Conservation (phyloP, 208 protist species). For the Trypanosoma rangeli region DNA sequence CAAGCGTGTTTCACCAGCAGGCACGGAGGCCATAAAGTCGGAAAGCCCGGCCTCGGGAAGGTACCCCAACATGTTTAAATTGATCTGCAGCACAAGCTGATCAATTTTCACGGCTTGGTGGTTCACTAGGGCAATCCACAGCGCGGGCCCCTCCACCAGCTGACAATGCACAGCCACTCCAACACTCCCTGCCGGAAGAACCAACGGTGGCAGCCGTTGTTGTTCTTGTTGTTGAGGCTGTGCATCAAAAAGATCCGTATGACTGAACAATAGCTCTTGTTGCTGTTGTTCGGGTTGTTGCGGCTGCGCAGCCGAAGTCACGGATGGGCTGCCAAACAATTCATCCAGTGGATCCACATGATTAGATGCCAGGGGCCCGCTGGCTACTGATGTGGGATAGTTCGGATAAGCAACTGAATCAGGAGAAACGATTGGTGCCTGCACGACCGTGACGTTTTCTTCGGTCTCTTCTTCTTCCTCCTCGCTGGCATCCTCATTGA, state of each 20-base stretch:
- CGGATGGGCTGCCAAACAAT: slow-evolving; percentile 33
- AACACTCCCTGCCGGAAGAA: slow-evolving; percentile 9
- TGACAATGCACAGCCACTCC: slow-evolving; percentile 19
- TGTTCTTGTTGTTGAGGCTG: background rate
- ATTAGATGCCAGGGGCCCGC: background rate
- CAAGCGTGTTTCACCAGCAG: slow-evolving; percentile 11
- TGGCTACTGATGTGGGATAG: background rate
- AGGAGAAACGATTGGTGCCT: slow-evolving; percentile 11
- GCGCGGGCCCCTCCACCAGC: slow-evolving; percentile 21
- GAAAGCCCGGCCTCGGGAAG: slow-evolving; percentile 10
- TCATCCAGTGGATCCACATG: slow-evolving; percentile 48
- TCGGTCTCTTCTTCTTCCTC: slow-evolving; percentile 73
- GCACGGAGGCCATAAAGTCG: slow-evolving; percentile 13
- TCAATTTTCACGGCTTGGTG: slow-evolving; percentile 10
- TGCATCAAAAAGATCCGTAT: slow-evolving; percentile 2
- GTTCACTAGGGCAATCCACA: slow-evolving; percentile 32
- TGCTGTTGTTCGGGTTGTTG: background rate
- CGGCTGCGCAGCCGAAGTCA: background rate
- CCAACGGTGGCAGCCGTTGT: slow-evolving; percentile 20
- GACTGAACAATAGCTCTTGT: background rate
- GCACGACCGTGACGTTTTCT: background rate
- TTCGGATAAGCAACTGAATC: background rate
- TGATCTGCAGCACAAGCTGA: slow-evolving; percentile 31
- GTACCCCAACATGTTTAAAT: slow-evolving; percentile 26
- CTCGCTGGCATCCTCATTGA: slow-evolving; percentile 44